Evolutionary conservation across 2,329 filamentous ascomycete genomes (phyloP).

Genomic region (Colletotrichum tabaci): DNA sequence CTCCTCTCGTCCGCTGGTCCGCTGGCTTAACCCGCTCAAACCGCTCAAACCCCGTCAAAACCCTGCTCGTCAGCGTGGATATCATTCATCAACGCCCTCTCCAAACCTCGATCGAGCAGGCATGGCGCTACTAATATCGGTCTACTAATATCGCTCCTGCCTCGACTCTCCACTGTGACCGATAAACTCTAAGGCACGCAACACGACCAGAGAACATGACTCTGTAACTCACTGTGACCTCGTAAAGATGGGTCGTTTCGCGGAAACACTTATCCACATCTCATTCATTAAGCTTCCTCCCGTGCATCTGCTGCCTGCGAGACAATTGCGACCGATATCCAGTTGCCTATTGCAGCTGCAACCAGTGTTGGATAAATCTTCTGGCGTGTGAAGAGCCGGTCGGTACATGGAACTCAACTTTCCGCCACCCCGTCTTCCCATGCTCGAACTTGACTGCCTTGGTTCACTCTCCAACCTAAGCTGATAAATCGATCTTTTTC

Average conservation of each 20-base stretch:
- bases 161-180: too few relatives aligned
- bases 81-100: not conserved
- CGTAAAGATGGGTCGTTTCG: slow-evolving; percentile 36
- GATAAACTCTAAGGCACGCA: slow-evolving; percentile 30
- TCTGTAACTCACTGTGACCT: slow-evolving; percentile 27
- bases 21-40: not conserved
- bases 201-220: slow-evolving; percentile 35
- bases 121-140: not conserved
- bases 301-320: slow-evolving; percentile 11
- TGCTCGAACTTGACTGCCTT: not conserved
- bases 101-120: slow-evolving; percentile 14
- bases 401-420: slow-evolving; percentile 29
- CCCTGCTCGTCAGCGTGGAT: slow-evolving; percentile 11
- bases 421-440: not conserved
- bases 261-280: slow-evolving; percentile 28
- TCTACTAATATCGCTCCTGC: too few relatives aligned
- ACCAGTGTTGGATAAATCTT: slow-evolving; percentile 19
- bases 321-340: not conserved
- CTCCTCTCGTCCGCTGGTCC: not conserved
- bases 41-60: not conserved
- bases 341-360: slow-evolving; percentile 2
- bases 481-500: not conserved
- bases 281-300: slow-evolving; percentile 31
- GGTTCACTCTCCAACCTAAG: slow-evolving; percentile 1
- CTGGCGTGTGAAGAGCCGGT: slow-evolving; percentile 15